phyloP scores from a whole-genome alignment of 495 filamentous ascomycete genomes.

The Xylaria cubensis region DNA sequence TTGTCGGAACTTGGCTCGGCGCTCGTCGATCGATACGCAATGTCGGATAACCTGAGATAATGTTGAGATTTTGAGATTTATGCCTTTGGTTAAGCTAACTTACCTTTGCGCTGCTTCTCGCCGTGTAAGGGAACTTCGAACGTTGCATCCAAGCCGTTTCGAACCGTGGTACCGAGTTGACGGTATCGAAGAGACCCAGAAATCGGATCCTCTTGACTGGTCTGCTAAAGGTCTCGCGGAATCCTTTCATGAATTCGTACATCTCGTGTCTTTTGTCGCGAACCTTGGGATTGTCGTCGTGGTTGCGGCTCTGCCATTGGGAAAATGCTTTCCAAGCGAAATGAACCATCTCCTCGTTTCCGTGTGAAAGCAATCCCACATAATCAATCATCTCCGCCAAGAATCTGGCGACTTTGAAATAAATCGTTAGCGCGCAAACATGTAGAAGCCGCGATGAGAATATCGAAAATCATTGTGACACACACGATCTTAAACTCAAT shows the following conservation, averaged over 20 bases:
- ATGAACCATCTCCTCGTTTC: constrained; percentile 85
- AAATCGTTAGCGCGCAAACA: neutral
- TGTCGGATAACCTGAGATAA: constrained; percentile 61
- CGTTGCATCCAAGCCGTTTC: constrained; percentile 88
- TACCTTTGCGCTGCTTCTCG: constrained; percentile 71
- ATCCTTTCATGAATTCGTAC: constrained; percentile 79
- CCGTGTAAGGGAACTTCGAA: constrained; percentile 82
- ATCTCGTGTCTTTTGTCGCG: constrained; percentile 62
- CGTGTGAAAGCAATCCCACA: constrained; percentile 76
- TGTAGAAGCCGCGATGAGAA: neutral
- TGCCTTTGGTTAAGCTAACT: constrained; percentile 49
- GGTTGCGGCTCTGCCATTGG: constrained; percentile 77
- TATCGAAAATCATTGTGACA: neutral
- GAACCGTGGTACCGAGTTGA: constrained; percentile 83
- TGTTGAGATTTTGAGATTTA: constrained; percentile 57
- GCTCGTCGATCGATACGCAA: constrained; percentile 80
- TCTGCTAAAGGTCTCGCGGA: constrained; percentile 83
- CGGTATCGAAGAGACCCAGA: constrained; percentile 74
- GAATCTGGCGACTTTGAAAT: constrained; percentile 71
- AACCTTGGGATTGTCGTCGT: constrained; percentile 62
- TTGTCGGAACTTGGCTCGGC: constrained; percentile 72
- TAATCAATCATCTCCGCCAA: constrained; percentile 88
- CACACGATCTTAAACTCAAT: neutral
- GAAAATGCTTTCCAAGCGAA: constrained; percentile 92
- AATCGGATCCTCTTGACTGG: constrained; percentile 76